These are phyloP conservation scores for Saussurea involucrata DNA, from an alignment of 129 eudicot species.

Conservation along the genomic window DNA sequence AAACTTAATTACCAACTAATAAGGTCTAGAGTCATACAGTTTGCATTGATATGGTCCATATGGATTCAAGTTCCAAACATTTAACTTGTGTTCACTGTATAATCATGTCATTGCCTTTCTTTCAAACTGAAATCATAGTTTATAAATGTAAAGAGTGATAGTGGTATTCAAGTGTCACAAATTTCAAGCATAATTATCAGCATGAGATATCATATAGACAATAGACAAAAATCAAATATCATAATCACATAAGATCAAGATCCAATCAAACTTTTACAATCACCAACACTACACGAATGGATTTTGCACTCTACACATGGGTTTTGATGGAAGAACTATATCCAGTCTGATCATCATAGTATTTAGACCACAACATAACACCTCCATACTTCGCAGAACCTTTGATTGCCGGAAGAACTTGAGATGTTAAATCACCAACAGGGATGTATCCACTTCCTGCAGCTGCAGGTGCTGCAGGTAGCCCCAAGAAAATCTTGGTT, in stretches of 20 bases:
- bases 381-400: constrained; percentile 50
- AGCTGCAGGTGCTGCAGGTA: constrained; percentile 41
- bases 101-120: too few relatives aligned
- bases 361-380: constrained; percentile 53
- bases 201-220: neutral
- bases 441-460: constrained; percentile 41
- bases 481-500: constrained; percentile 32
- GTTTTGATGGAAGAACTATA: constrained; percentile 38
- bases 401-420: constrained; percentile 39
- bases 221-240: neutral
- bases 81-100: too few relatives aligned
- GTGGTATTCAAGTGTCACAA: too few relatives aligned
- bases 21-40: too few relatives aligned
- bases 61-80: too few relatives aligned
- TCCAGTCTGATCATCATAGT: constrained; percentile 35
- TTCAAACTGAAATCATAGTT: neutral
- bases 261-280: neutral
- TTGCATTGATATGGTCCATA: too few relatives aligned
- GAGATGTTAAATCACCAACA: constrained; percentile 10
- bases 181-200: neutral
- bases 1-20: too few relatives aligned
- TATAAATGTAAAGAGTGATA: neutral
- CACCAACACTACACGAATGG: too few relatives aligned
- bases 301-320: constrained; percentile 13
- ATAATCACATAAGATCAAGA: neutral